Percentiles rank a stretch among this genome's conserved stretches.
phyloP scores from a whole-genome alignment of 768 basidiomycete species.

The Myochromella boudieri region DNA sequence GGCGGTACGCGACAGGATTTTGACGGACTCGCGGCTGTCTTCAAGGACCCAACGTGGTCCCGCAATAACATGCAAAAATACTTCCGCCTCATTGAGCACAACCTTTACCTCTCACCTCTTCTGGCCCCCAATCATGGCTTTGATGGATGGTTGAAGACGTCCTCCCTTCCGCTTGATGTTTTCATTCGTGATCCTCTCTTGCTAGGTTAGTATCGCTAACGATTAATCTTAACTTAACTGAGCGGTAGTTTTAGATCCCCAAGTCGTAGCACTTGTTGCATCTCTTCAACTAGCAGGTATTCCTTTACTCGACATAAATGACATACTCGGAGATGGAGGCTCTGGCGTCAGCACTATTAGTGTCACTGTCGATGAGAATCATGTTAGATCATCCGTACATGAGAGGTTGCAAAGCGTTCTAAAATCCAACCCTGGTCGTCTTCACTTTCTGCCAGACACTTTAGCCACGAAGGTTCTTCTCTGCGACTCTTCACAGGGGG shows the following conservation, averaged over 20 bases:
- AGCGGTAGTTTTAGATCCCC: conserved; percentile 18
- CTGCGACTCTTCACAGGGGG: conserved; percentile 15
- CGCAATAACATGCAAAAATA: conserved; percentile 29
- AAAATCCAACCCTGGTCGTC: conserved; percentile 9
- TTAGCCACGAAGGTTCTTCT: conserved; percentile 24
- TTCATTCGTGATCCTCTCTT: conserved; percentile 20
- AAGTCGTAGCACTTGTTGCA: conserved; percentile 21
- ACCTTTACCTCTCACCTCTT: conserved; percentile 18
- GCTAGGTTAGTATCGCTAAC: conserved; percentile 17
- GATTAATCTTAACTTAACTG: background rate
- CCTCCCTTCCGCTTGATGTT: conserved; percentile 20
- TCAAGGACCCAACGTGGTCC: conserved; percentile 27
- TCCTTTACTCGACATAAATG: conserved; percentile 24
- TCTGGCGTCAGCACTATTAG: conserved; percentile 20
- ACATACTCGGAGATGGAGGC: conserved; percentile 17
- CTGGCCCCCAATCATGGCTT: conserved; percentile 28
- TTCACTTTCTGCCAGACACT: conserved; percentile 24
- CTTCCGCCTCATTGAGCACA: conserved; percentile 26
- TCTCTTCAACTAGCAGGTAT: conserved; percentile 17
- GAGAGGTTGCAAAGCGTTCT: conserved; percentile 21
- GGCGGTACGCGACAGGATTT: conserved; percentile 25
- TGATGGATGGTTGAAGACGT: conserved; percentile 29
- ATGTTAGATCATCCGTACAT: conserved; percentile 25
- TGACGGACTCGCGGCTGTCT: conserved; percentile 22
- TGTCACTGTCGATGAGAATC: conserved; percentile 23